A percentile compares a stretch with the other conserved stretches of the same genome.
Conservation (phyloP, 2,329 filamentous ascomycete genomes). For the Albifimbria verrucaria region DNA sequence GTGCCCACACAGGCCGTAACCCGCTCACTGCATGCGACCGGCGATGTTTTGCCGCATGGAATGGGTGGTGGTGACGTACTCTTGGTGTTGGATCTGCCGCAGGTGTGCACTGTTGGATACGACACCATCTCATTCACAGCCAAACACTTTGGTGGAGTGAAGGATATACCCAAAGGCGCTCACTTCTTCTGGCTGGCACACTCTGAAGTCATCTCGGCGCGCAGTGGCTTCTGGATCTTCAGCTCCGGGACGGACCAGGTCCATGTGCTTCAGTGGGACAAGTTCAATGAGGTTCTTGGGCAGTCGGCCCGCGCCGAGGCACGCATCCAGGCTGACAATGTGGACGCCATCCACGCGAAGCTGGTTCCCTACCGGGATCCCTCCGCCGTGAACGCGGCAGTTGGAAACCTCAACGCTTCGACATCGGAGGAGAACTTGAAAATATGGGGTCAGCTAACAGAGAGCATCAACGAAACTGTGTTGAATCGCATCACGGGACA, state of each 20-base stretch:
- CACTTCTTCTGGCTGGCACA: conserved; percentile 60
- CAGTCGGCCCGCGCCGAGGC: conserved; percentile 45
- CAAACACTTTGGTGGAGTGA: conserved; percentile 49
- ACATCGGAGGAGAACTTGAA: conserved; percentile 21
- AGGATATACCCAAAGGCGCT: conserved; percentile 50
- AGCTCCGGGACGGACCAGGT: conserved; percentile 30
- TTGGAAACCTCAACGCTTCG: conserved; percentile 13
- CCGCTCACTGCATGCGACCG: too few species aligned
- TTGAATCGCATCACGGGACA: conserved; percentile 46
- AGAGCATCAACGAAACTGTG: conserved; percentile 40
- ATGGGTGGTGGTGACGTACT: conserved; percentile 47
- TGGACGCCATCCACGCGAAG: conserved; percentile 34
- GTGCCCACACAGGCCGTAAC: too few species aligned
- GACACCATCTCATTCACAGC: conserved; percentile 48
- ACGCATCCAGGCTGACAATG: conserved; percentile 38
- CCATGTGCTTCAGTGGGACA: conserved; percentile 53
- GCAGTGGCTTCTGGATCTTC: conserved; percentile 57
- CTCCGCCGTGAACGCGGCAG: conserved; percentile 16
- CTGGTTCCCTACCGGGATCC: conserved; percentile 45
- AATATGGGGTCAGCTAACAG: conserved; percentile 53
- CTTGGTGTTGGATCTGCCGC: conserved; percentile 49
- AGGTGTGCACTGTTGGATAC: conserved; percentile 49
- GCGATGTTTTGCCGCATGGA: conserved; percentile 19
- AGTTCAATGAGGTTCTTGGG: conserved; percentile 50
- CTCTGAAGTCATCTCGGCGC: conserved; percentile 41